These are phyloP conservation scores for Boletus bicolor DNA, from an alignment of 768 basidiomycete species.

Conservation along the genomic window DNA sequence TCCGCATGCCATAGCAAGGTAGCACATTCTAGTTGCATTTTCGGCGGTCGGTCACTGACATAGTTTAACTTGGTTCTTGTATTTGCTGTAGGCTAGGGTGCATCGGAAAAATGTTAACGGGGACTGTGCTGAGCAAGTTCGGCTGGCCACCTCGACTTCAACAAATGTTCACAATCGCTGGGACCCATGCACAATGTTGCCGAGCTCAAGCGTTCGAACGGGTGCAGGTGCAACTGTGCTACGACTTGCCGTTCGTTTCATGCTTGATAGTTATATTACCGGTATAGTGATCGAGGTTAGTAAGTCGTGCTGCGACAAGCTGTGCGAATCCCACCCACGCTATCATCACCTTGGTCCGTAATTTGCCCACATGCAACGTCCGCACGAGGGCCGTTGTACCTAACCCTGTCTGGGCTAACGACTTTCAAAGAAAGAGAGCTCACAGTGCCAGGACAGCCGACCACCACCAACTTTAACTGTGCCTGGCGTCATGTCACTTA, in stretches of 20 bases:
- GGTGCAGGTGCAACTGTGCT: not conserved
- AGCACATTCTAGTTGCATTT: not conserved
- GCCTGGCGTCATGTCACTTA: not conserved
- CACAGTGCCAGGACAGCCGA: not conserved
- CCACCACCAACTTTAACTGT: not conserved
- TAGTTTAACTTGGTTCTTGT: not conserved
- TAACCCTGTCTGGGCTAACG: not conserved
- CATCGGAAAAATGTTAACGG: too few species aligned
- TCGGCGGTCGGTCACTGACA: not conserved
- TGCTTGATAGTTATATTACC: not conserved
- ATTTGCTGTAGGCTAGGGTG: not conserved
- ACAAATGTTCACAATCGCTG: not conserved
- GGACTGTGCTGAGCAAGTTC: not conserved
- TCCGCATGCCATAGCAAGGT: not conserved
- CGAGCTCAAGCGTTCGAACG: not conserved
- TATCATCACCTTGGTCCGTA: not conserved
- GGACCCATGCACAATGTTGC: not conserved
- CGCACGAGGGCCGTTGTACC: not conserved
- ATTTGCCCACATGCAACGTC: not conserved
- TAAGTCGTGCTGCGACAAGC: not conserved
- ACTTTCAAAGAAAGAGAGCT: constrained; percentile 1
- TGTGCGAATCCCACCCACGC: constrained; percentile 19
- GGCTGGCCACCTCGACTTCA: not conserved
- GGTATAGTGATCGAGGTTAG: too few species aligned
- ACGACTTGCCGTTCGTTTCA: not conserved